These are phyloP conservation scores for Chenopodium quinoa DNA, from an alignment of 148 eudicot genomes.

Conservation along the genomic window DNA sequence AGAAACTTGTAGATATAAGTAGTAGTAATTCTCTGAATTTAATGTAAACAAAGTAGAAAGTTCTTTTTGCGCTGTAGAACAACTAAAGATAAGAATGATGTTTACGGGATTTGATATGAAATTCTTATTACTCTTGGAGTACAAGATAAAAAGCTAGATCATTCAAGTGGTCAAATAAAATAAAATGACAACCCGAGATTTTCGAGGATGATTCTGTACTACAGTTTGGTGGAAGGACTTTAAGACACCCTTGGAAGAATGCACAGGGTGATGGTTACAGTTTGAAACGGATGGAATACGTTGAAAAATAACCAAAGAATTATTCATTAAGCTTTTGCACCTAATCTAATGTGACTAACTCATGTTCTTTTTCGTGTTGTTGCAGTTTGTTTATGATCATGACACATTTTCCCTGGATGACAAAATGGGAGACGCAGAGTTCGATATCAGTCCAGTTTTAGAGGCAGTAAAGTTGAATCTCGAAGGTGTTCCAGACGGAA, in stretches of 20 bases:
- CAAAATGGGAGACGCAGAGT: constrained; percentile 44
- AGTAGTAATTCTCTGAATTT: too few relatives aligned
- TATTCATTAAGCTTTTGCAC: too few relatives aligned
- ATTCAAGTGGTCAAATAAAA: too few relatives aligned
- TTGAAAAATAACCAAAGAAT: too few relatives aligned
- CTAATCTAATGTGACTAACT: neutral
- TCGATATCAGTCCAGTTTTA: constrained; percentile 29
- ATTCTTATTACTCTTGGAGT: too few relatives aligned
- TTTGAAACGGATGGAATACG: too few relatives aligned
- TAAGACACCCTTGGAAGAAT: neutral
- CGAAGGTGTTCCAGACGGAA: constrained; percentile 27
- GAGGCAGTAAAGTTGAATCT: constrained; percentile 30
- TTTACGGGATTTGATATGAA: too few relatives aligned
- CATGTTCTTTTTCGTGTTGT: neutral
- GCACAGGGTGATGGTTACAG: neutral
- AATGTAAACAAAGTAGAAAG: too few relatives aligned
- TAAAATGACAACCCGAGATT: neutral
- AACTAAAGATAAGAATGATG: too few relatives aligned
- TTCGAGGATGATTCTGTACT: neutral
- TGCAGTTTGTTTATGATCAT: constrained; percentile 37
- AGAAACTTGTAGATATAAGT: too few relatives aligned
- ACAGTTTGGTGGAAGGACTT: neutral
- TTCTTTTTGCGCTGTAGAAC: too few relatives aligned
- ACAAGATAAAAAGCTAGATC: too few relatives aligned
- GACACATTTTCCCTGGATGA: constrained; percentile 36